These are phyloP conservation scores for Pythium sp. DNA, from an alignment of 352 stramenopile species.

Conservation along the genomic window DNA sequence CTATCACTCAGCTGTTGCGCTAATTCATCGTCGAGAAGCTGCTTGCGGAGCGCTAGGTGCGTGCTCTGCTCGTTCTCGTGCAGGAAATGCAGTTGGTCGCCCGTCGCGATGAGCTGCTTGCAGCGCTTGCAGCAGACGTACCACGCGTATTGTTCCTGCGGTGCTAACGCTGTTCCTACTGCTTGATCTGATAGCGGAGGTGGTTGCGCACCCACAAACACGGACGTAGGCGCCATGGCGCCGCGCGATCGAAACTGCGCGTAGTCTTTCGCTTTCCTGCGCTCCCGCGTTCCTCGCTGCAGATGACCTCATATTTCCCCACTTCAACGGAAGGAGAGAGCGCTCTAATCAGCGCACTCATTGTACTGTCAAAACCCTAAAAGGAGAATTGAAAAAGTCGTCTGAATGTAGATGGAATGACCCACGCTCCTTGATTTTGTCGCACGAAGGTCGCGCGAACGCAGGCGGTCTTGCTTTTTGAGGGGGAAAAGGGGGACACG, in stretches of 20 bases:
- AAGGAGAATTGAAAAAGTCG: neutral
- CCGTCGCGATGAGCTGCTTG: constrained; percentile 5
- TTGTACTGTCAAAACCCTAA: neutral
- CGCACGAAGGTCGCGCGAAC: neutral
- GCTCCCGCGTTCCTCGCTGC: neutral
- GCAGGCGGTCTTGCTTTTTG: neutral
- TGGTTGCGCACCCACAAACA: neutral
- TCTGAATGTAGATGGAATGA: neutral
- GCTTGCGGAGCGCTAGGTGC: constrained; percentile 19
- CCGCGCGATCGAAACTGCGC: neutral
- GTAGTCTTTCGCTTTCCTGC: neutral
- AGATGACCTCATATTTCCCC: neutral
- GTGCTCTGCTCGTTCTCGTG: constrained; percentile 18
- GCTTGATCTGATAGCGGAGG: neutral
- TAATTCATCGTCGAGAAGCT: constrained; percentile 14
- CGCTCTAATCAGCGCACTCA: neutral
- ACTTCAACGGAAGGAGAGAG: neutral
- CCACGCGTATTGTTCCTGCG: constrained; percentile 5
- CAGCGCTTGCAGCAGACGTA: constrained; percentile 17
- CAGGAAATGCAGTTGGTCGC: constrained; percentile 17
- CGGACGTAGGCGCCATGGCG: neutral
- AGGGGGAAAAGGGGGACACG: constrained; percentile 6
- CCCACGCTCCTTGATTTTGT: neutral
- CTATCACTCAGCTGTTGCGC: neutral
- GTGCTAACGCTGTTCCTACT: neutral